phyloP scores from a whole-genome alignment of 1,139 yeast genomes.

The Chernovozyma sophiae-reginae region DNA sequence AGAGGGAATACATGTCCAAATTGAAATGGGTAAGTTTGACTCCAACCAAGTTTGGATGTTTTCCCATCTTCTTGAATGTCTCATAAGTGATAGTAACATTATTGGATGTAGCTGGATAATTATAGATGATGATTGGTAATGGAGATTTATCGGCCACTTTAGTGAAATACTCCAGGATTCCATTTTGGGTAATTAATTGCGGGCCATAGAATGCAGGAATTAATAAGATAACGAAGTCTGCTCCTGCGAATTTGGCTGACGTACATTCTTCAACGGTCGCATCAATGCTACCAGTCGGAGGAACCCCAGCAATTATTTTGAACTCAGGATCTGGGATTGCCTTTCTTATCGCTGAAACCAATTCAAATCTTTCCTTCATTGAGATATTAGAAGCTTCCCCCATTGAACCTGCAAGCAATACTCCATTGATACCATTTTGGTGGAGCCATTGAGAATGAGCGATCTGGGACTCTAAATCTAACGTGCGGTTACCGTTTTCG shows the following conservation, averaged over 20 bases:
- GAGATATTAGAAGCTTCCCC: constrained; percentile 38
- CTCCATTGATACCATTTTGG: constrained; percentile 40
- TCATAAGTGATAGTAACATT: constrained; percentile 31
- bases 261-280: constrained; percentile 24
- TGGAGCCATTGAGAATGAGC: constrained; percentile 38
- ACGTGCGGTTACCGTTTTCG: constrained; percentile 26
- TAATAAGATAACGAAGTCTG: constrained; percentile 28
- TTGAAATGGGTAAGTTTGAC: constrained; percentile 39
- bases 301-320: constrained; percentile 34
- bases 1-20: constrained; percentile 31
- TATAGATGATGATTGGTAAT: constrained; percentile 32
- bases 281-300: constrained; percentile 26
- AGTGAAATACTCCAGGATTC: constrained; percentile 30
- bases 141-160: constrained; percentile 26
- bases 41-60: constrained; percentile 34
- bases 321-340: constrained; percentile 25
- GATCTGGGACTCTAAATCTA: constrained; percentile 41
- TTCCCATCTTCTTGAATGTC: constrained; percentile 27
- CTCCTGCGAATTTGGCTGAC: constrained; percentile 29
- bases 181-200: constrained; percentile 28
- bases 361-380: constrained; percentile 26
- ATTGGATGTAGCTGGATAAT: constrained; percentile 39
- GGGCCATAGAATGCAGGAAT: constrained; percentile 35
- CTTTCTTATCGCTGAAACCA: constrained; percentile 18
- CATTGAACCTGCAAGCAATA: constrained; percentile 47